Conservation (phyloP, 1,139 yeast species). For the Suhomyces terraborum region DNA sequence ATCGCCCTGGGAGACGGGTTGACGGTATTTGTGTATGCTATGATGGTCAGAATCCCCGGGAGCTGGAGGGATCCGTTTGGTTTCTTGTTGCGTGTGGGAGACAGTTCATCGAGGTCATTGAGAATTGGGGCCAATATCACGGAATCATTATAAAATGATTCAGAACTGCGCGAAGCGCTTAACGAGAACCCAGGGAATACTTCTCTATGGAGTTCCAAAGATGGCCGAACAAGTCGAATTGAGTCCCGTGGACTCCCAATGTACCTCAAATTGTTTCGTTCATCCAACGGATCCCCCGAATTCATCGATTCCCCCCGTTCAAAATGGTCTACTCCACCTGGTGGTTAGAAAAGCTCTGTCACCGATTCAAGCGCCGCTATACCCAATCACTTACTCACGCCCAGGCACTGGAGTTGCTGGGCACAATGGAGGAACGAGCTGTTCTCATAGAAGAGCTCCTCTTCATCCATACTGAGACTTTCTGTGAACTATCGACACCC, state of each 20-base stretch:
- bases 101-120: not conserved
- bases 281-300: too few species aligned
- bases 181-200: too few species aligned
- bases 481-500: too few species aligned
- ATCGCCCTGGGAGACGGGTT: slow-evolving; percentile 3
- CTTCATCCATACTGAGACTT: too few species aligned
- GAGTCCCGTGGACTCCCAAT: too few species aligned
- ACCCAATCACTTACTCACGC: not conserved
- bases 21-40: slow-evolving; percentile 1
- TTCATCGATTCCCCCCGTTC: too few species aligned
- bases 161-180: not conserved
- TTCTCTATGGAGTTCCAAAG: not conserved
- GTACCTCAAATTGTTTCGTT: too few species aligned
- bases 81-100: not conserved
- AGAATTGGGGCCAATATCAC: slow-evolving; percentile 3
- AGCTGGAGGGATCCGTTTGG: not conserved
- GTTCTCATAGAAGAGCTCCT: slow-evolving; percentile 6
- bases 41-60: slow-evolving; percentile 3
- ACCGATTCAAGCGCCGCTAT: not conserved
- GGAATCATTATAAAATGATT: slow-evolving; percentile 1
- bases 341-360: not conserved
- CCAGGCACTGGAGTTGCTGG: too few species aligned
- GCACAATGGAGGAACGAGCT: slow-evolving; percentile 8
- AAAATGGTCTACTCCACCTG: not conserved
- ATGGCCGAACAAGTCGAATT: too few species aligned